Conservation (phyloP, 257 asterid species). For the Thymus quinquecostatus region DNA sequence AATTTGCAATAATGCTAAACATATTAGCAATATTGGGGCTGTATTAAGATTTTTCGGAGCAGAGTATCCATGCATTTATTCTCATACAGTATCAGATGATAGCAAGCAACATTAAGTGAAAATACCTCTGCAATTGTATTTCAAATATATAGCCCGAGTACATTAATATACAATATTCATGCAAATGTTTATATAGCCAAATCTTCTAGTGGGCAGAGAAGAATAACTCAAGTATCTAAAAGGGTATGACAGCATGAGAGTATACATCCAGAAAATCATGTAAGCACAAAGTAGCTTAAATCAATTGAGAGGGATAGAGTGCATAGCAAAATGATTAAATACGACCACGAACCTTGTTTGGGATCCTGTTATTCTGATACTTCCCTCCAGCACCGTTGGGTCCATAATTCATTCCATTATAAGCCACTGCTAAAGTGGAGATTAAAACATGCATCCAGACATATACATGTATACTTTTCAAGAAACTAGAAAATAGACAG, state of each 20-base stretch:
- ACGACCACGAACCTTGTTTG: constrained; percentile 45
- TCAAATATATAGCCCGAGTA: not conserved
- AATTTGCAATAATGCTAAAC: not conserved
- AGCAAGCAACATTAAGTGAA: constrained; percentile 19
- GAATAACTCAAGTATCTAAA: not conserved
- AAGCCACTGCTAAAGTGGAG: constrained; percentile 43
- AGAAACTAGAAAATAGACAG: constrained; percentile 19
- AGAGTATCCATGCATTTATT: constrained; percentile 18
- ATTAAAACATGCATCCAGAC: constrained; percentile 4
- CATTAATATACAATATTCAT: not conserved
- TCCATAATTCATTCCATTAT: constrained; percentile 62
- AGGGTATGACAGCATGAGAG: not conserved
- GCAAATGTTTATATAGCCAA: constrained; percentile 18
- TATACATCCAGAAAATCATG: constrained; percentile 20
- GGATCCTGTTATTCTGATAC: constrained; percentile 54
- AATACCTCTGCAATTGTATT: constrained; percentile 12
- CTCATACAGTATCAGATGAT: constrained; percentile 13
- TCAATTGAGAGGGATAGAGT: not conserved
- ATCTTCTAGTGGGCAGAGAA: constrained; percentile 1
- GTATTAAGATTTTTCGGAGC: constrained; percentile 12
- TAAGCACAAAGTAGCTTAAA: constrained; percentile 11
- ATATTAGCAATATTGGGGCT: constrained; percentile 13
- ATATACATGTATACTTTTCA: not conserved
- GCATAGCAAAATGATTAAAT: constrained; percentile 19
- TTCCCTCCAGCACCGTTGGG: constrained; percentile 55